A percentile compares a stretch with the other conserved stretches of the same genome.
phyloP scores from a whole-genome alignment of 257 asterid genomes.

The Thymus mandschuricus region DNA sequence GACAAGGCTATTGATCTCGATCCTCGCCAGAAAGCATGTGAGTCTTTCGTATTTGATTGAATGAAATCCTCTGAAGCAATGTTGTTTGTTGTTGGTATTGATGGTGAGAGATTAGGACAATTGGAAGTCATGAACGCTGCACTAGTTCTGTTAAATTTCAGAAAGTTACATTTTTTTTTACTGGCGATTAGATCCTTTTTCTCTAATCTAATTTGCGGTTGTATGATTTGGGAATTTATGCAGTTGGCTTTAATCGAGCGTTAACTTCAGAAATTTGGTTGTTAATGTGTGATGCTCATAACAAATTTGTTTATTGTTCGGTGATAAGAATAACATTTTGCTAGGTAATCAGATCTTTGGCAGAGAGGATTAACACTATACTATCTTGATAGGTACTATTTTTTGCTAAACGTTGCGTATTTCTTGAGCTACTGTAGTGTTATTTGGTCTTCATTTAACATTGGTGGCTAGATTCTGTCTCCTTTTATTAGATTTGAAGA shows the following conservation, averaged over 20 bases:
- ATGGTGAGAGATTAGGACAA: background rate
- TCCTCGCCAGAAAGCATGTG: conserved; percentile 84
- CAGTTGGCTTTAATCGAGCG: background rate
- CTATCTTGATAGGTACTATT: conserved; percentile 83
- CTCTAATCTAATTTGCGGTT: too few relatives aligned
- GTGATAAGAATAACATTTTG: conserved; percentile 38
- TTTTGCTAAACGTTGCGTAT: too few relatives aligned
- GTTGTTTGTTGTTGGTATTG: background rate
- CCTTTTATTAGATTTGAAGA: conserved; percentile 67
- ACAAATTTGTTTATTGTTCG: too few relatives aligned
- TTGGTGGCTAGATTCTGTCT: conserved; percentile 16
- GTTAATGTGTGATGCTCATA: background rate
- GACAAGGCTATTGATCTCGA: conserved; percentile 88
- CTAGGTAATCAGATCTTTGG: conserved; percentile 89
- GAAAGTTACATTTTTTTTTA: background rate
- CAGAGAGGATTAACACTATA: conserved; percentile 90
- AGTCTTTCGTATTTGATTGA: conserved; percentile 33
- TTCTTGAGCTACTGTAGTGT: conserved; percentile 2
- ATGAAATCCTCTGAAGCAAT: background rate
- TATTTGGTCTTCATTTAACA: conserved; percentile 19
- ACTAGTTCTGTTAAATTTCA: background rate
- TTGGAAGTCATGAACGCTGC: background rate
- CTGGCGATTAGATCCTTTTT: too few relatives aligned
- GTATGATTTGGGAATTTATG: background rate
- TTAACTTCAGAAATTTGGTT: conserved; percentile 18